These are phyloP conservation scores for Ophidiomyces ophidiicola DNA, from an alignment of 2,329 filamentous ascomycete species.

Conservation along the genomic window DNA sequence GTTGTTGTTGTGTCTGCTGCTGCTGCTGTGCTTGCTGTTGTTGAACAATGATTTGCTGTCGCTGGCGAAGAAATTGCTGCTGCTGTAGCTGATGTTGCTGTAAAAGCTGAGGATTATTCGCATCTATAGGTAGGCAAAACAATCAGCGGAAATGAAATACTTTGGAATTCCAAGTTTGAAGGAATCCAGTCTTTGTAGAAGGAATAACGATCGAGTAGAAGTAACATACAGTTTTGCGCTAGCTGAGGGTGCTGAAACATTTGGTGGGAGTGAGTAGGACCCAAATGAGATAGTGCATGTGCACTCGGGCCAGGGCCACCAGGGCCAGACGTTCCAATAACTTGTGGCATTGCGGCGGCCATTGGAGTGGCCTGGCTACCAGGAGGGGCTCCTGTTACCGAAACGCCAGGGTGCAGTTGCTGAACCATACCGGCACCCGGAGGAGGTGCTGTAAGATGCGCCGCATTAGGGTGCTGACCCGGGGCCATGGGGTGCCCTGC, in stretches of 20 bases:
- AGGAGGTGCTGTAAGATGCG: slow-evolving; percentile 39
- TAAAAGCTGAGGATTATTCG: slow-evolving; percentile 36
- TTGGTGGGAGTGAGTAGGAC: slow-evolving; percentile 41
- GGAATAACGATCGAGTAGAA: background rate
- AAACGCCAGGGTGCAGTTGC: slow-evolving; percentile 50
- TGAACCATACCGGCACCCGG: slow-evolving; percentile 41
- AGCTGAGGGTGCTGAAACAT: slow-evolving; percentile 41
- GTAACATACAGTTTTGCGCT: slow-evolving; percentile 32
- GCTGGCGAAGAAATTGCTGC: slow-evolving; percentile 20
- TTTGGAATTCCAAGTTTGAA: background rate
- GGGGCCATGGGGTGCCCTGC: slow-evolving; percentile 50
- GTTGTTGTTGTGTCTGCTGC: slow-evolving; percentile 23
- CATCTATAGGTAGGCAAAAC: slow-evolving; percentile 20
- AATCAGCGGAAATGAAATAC: slow-evolving; percentile 2
- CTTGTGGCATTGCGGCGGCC: slow-evolving; percentile 52
- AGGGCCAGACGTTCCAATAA: slow-evolving; percentile 40
- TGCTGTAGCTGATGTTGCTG: slow-evolving; percentile 28
- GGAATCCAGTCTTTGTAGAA: background rate
- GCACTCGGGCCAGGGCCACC: slow-evolving; percentile 42
- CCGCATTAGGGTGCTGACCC: slow-evolving; percentile 45
- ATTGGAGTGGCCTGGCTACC: slow-evolving; percentile 51
- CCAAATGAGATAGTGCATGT: slow-evolving; percentile 50
- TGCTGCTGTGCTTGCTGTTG: slow-evolving; percentile 21
- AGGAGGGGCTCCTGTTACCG: slow-evolving; percentile 46
- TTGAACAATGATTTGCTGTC: slow-evolving; percentile 24